Evolutionary conservation across 2,329 filamentous ascomycete species (phyloP), one percentile per base, ranked within the genome.

Genomic region (Colletotrichum spaethianum): DNA sequence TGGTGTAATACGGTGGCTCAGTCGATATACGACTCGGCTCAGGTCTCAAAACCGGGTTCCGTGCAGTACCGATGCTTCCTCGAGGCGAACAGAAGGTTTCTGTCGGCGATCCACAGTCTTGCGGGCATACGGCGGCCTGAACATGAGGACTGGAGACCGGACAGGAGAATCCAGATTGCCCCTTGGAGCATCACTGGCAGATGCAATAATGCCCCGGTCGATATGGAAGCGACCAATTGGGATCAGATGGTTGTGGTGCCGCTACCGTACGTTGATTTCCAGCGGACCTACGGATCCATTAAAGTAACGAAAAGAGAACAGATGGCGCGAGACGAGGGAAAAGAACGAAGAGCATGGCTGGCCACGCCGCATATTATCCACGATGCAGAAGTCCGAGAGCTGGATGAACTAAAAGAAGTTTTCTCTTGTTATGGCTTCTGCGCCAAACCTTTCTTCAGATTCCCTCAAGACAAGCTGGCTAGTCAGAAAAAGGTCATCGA

Each of bases 41-140:
- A 23, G 8, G 7, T n/a, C 31, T 18, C 33, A 9, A 16, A 12
- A n/a, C 9, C 3, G 20, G 68, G 64, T 8, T 50, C 48, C 5
- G 50, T 62, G 26, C 40, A 33, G 2, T 42, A 71, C 56, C n/a
- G 46, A 9, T 64, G 68, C 16, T 44, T 62, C 42, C 26, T 71
- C 56, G 63, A 56, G 64, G 68, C 68, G 11, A 68, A 61, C 50
- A 62, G 64, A 40, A 31, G 50, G 14, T 9, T 71, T n/a, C 31
- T 67, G 33, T 68, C 63, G 23, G 68, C 68, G 7, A 68, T 71
- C 0, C 48, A 48, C 7, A 71, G 48, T 5, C 31, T 71, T 2
- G 57, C 64, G 4, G 68, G 68, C 26, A 44, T 68, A 18, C 40
- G 68, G 16, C 40, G 68, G 40, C 68, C 68, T 4, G 57, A 42